These are phyloP conservation scores for Harringtonia lauricola DNA, from an alignment of 2,329 filamentous ascomycete genomes.

Conservation along the genomic window DNA sequence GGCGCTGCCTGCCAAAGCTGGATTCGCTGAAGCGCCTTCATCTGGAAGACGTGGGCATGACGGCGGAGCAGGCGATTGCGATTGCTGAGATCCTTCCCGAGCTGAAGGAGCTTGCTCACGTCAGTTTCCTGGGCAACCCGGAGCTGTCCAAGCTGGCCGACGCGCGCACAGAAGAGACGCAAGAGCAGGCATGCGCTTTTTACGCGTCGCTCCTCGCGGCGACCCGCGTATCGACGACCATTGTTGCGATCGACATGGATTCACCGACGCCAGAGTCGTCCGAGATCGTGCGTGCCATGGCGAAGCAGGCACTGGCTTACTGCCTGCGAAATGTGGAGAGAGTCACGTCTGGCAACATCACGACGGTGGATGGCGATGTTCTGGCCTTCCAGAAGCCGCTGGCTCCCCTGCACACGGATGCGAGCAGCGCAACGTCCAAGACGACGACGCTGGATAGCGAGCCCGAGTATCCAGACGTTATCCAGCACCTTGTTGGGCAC, in stretches of 20 bases:
- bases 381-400: conserved; percentile 15
- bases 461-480: conserved; percentile 61
- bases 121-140: conserved; percentile 77
- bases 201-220: conserved; percentile 89
- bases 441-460: conserved; percentile 18
- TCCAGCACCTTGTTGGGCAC: conserved; percentile 78
- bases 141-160: conserved; percentile 59
- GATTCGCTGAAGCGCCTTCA: conserved; percentile 72
- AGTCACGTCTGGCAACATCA: conserved; percentile 47
- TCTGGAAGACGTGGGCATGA: conserved; percentile 72
- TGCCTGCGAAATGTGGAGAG: conserved; percentile 85
- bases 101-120: conserved; percentile 66
- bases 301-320: conserved; percentile 90
- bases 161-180: conserved; percentile 64
- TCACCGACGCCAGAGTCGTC: conserved; percentile 71
- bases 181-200: conserved; percentile 88
- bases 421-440: neutral
- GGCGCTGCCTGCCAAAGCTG: conserved; percentile 73
- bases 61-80: conserved; percentile 79
- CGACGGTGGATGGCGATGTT: conserved; percentile 31
- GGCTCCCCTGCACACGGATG: neutral
- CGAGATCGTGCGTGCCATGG: conserved; percentile 83
- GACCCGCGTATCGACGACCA: conserved; percentile 67
- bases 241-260: conserved; percentile 88
- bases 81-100: conserved; percentile 86